A percentile compares a stretch with the other conserved stretches of the same genome.
Conservation (phyloP, 306 rosid species). For the Urtica urens region DNA sequence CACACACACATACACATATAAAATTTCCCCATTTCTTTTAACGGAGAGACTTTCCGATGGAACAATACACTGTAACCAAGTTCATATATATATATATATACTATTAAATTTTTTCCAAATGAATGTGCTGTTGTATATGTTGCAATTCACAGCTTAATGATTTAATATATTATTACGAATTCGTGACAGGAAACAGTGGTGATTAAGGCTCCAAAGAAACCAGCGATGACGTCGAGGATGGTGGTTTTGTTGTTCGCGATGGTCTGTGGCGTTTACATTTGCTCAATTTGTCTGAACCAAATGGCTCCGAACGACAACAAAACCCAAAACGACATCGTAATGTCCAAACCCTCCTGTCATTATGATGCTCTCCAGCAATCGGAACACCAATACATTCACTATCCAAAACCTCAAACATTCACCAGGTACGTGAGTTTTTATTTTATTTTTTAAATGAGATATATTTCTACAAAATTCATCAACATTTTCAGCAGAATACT, state of each 20-base stretch:
- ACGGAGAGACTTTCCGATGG: constrained; percentile 47
- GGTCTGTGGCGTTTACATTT: constrained; percentile 39
- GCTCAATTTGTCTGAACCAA: constrained; percentile 28
- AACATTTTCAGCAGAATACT: too few relatives aligned
- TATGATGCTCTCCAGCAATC: constrained; percentile 11
- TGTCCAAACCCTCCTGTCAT: constrained; percentile 14
- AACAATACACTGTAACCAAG: constrained; percentile 30
- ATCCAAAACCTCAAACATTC: constrained; percentile 44
- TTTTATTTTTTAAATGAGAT: neutral
- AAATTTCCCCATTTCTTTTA: constrained; percentile 5
- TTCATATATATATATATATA: too few relatives aligned
- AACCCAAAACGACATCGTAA: neutral
- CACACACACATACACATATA: neutral
- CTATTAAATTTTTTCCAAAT: neutral
- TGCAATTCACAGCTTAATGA: too few relatives aligned
- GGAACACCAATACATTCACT: constrained; percentile 45
- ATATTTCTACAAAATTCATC: neutral
- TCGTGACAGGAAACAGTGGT: constrained; percentile 37
- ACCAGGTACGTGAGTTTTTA: constrained; percentile 36
- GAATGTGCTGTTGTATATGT: neutral
- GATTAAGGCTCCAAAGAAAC: constrained; percentile 33
- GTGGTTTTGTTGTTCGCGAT: constrained; percentile 22
- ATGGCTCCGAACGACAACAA: constrained; percentile 1
- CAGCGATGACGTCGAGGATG: constrained; percentile 41
- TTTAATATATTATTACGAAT: neutral